Conservation (phyloP, 805 yeast genomes). For the Naumovozyma dairenensis region DNA sequence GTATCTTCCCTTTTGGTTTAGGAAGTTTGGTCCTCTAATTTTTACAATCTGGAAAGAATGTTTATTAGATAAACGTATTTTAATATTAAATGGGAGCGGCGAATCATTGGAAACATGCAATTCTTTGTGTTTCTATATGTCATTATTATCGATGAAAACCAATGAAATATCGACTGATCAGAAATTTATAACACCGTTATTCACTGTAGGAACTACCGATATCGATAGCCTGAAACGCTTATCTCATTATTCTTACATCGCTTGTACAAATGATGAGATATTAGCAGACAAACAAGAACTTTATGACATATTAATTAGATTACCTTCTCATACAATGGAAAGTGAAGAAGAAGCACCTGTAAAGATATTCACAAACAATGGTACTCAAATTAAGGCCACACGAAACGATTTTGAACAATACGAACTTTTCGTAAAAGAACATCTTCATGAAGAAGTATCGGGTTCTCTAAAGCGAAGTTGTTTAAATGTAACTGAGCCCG, state of each 20-base stretch:
- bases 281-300: constrained; percentile 16
- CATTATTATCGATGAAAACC: constrained; percentile 14
- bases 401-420: constrained; percentile 20
- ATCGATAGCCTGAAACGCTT: constrained; percentile 8
- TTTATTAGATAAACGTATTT: constrained; percentile 19
- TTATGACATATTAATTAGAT: constrained; percentile 18
- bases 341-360: constrained; percentile 2
- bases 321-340: constrained; percentile 10
- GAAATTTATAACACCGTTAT: constrained; percentile 12
- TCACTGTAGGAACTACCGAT: constrained; percentile 17
- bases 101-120: constrained; percentile 23
- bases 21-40: constrained; percentile 26
- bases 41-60: constrained; percentile 28
- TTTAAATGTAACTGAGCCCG: constrained; percentile 14
- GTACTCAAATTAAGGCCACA: constrained; percentile 17
- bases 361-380: constrained; percentile 10
- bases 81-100: constrained; percentile 21
- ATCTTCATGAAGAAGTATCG: constrained; percentile 14
- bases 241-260: constrained; percentile 11
- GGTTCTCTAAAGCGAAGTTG: constrained; percentile 4
- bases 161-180: constrained; percentile 2
- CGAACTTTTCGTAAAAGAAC: constrained; percentile 7
- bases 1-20: constrained; percentile 14
- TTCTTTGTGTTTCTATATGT: constrained; percentile 21
- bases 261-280: constrained; percentile 27